These are phyloP conservation scores for Aspergillus campestris DNA, from an alignment of 495 filamentous ascomycete species.

Conservation along the genomic window DNA sequence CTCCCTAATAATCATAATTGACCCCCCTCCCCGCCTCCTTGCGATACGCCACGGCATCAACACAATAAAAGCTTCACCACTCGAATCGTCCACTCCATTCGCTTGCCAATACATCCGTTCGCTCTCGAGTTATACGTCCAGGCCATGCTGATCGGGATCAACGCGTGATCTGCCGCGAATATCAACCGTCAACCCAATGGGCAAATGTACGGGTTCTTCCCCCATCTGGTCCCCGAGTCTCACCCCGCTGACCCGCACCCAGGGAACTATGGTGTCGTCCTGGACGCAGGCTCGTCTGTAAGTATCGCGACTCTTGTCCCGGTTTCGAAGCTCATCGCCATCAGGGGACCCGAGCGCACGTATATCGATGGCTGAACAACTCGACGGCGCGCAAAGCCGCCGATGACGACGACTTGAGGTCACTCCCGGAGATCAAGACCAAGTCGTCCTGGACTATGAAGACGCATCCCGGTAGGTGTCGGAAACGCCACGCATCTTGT, in stretches of 20 bases:
- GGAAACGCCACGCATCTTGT: neutral
- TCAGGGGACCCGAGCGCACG: slow-evolving; percentile 81
- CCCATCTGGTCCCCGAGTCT: no score
- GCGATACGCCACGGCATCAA: neutral
- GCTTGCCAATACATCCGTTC: no score
- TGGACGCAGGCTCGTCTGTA: slow-evolving; percentile 65
- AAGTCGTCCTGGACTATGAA: slow-evolving; percentile 89
- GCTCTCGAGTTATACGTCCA: neutral
- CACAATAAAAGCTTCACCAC: no score
- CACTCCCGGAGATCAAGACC: slow-evolving; percentile 70
- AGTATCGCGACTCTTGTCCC: slow-evolving; percentile 12
- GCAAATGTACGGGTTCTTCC: slow-evolving; percentile 31
- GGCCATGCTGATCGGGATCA: slow-evolving; percentile 26
- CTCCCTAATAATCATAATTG: neutral
- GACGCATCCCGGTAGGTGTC: slow-evolving; percentile 64
- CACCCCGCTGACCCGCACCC: slow-evolving; percentile 5
- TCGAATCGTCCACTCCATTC: no score
- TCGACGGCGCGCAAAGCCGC: slow-evolving; percentile 55
- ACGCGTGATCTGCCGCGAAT: neutral
- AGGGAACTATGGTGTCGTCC: slow-evolving; percentile 59
- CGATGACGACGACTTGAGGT: slow-evolving; percentile 50
- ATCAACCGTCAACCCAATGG: slow-evolving; percentile 29
- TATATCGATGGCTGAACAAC: slow-evolving; percentile 86
- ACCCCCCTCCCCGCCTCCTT: neutral
- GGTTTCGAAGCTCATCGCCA: neutral